Percentiles rank a stretch among this genome's conserved stretches.
These are phyloP conservation scores for Aleurites moluccanus DNA, from an alignment of 441 rosid genomes.

Conservation along the genomic window DNA sequence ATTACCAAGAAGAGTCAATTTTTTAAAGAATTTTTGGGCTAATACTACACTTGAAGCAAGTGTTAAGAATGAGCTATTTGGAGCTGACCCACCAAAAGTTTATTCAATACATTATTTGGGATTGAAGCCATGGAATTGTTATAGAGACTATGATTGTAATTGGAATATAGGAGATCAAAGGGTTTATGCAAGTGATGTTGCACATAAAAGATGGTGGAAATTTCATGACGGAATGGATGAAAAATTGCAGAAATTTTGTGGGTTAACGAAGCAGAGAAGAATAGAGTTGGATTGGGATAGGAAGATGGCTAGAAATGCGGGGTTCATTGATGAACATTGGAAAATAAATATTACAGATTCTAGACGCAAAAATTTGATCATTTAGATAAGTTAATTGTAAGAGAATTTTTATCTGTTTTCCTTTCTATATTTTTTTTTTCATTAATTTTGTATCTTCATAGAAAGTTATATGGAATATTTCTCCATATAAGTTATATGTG, in stretches of 20 bases:
- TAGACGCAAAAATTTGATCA: slow-evolving; percentile 45
- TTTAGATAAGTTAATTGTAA: slow-evolving; percentile 7
- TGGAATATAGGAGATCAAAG: slow-evolving; percentile 58
- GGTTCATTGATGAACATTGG: slow-evolving; percentile 67
- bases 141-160: slow-evolving; percentile 92
- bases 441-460: not conserved
- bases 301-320: slow-evolving; percentile 48
- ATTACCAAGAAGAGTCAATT: slow-evolving; percentile 76
- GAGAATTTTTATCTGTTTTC: not conserved
- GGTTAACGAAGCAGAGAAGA: slow-evolving; percentile 59
- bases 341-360: slow-evolving; percentile 71
- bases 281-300: slow-evolving; percentile 83
- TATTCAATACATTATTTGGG: slow-evolving; percentile 86
- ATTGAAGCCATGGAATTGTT: slow-evolving; percentile 87
- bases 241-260: slow-evolving; percentile 59
- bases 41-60: slow-evolving; percentile 66
- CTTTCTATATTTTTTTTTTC: not conserved
- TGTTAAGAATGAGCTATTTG: slow-evolving; percentile 69
- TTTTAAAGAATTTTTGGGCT: slow-evolving; percentile 85
- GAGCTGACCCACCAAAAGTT: slow-evolving; percentile 72
- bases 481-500: slow-evolving; percentile 19
- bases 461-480: slow-evolving; percentile 17
- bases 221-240: slow-evolving; percentile 69
- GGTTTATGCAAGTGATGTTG: slow-evolving; percentile 88
- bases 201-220: slow-evolving; percentile 84